These are phyloP conservation scores for Yarrowia deformans DNA, from an alignment of 805 yeast genomes.

Conservation along the genomic window DNA sequence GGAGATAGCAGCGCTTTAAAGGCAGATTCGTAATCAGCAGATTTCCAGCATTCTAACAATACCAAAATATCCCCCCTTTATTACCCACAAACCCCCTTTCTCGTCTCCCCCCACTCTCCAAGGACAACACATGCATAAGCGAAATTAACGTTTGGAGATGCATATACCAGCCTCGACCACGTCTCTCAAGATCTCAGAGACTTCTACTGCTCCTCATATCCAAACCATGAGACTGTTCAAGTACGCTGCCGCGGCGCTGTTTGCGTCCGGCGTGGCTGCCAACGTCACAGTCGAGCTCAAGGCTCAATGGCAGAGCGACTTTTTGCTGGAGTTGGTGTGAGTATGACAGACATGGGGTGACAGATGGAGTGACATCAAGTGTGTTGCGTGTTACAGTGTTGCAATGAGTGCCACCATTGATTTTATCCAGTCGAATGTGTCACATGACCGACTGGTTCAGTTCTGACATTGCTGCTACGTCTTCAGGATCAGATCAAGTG, in stretches of 20 bases:
- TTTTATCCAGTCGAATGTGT: no score
- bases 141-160: neutral
- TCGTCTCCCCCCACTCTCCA: neutral
- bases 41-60: neutral
- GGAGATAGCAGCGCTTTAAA: no score
- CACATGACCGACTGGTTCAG: no score
- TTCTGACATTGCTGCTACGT: no score
- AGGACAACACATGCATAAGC: conserved; percentile 23
- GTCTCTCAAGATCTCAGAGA: neutral
- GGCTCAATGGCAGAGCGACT: conserved; percentile 38
- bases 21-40: no score
- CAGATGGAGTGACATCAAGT: no score
- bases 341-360: neutral
- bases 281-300: conserved; percentile 32
- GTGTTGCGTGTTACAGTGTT: no score
- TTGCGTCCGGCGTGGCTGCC: conserved; percentile 34
- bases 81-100: no score
- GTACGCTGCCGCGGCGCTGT: conserved; percentile 30
- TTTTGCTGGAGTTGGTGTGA: conserved; percentile 34
- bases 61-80: neutral
- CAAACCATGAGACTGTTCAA: conserved; percentile 29
- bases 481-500: no score
- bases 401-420: no score
- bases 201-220: neutral
- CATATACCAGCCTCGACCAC: conserved; percentile 9